Conservation (phyloP, 495 filamentous ascomycete genomes). For the Echria macrotheca region DNA sequence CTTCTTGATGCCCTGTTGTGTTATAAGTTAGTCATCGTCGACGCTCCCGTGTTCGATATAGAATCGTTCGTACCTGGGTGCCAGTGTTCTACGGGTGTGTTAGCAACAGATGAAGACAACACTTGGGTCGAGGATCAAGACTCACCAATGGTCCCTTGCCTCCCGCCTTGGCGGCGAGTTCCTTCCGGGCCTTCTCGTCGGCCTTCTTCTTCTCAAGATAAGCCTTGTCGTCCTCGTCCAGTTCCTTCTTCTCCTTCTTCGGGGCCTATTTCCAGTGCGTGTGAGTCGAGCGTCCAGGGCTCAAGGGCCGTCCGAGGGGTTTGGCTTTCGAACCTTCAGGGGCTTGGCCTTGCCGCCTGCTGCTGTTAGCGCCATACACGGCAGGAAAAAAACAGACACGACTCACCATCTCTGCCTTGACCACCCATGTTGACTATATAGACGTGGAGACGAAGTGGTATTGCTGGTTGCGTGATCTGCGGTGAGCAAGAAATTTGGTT, state of each 20-base stretch:
- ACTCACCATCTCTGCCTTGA: constrained; percentile 59
- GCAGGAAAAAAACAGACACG: not conserved
- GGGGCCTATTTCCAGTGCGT: constrained; percentile 35
- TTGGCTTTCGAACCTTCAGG: constrained; percentile 49
- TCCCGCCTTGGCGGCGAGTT: constrained; percentile 58
- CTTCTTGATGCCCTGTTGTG: constrained; percentile 72
- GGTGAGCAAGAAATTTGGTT: too few species aligned
- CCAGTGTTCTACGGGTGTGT: constrained; percentile 53
- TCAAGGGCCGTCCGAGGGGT: not conserved
- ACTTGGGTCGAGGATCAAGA: not conserved
- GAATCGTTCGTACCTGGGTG: constrained; percentile 45
- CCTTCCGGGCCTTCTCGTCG: constrained; percentile 73
- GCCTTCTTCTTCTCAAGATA: constrained; percentile 69
- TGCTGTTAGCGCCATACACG: not conserved
- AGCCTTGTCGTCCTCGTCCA: constrained; percentile 72
- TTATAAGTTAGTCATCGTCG: not conserved
- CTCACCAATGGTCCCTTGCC: constrained; percentile 49
- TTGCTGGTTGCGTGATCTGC: too few species aligned
- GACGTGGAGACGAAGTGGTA: too few species aligned
- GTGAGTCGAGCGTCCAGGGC: not conserved
- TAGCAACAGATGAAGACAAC: constrained; percentile 24
- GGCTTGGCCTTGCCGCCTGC: constrained; percentile 82
- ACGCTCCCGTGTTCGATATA: not conserved
- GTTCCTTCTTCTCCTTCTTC: constrained; percentile 70
- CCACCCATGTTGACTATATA: constrained; percentile 57